These are phyloP conservation scores for Ulota crispa DNA, from an alignment of 225 moss, liverwort and hornwort genomes.

Conservation along the genomic window DNA sequence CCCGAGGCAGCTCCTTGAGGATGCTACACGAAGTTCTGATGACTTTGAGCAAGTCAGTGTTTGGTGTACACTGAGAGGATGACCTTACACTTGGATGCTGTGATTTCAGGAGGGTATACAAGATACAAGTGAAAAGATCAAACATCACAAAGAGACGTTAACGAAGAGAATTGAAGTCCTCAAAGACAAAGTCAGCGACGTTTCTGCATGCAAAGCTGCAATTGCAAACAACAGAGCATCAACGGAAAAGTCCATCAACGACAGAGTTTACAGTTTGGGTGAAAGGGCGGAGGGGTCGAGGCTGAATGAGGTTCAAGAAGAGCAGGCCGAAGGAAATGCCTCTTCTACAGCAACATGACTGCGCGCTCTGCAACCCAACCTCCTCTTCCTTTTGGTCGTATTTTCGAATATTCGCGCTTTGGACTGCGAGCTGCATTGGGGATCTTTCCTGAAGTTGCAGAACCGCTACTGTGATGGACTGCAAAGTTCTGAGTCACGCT, in stretches of 20 bases:
- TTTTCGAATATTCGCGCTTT: accelerated
- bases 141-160: constrained; percentile 13
- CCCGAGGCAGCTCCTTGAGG: background rate
- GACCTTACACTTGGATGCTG: background rate
- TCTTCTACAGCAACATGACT: background rate
- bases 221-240: background rate
- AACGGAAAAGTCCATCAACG: background rate
- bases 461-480: background rate
- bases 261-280: background rate
- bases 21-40: background rate
- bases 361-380: background rate
- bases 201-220: background rate
- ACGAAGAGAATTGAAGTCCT: constrained; percentile 1
- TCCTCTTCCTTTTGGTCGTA: background rate
- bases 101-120: background rate
- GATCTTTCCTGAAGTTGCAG: background rate
- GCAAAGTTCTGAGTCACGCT: too few species aligned
- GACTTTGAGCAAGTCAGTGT: background rate
- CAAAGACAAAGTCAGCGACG: background rate
- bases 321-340: background rate
- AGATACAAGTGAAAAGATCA: constrained; percentile 17
- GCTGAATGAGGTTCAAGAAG: background rate
- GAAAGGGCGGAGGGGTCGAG: background rate
- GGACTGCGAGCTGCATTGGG: background rate
- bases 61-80: background rate